These are phyloP conservation scores for Oryza officinalis DNA, from an alignment of 176 grass and related monocot genomes.

Conservation along the genomic window DNA sequence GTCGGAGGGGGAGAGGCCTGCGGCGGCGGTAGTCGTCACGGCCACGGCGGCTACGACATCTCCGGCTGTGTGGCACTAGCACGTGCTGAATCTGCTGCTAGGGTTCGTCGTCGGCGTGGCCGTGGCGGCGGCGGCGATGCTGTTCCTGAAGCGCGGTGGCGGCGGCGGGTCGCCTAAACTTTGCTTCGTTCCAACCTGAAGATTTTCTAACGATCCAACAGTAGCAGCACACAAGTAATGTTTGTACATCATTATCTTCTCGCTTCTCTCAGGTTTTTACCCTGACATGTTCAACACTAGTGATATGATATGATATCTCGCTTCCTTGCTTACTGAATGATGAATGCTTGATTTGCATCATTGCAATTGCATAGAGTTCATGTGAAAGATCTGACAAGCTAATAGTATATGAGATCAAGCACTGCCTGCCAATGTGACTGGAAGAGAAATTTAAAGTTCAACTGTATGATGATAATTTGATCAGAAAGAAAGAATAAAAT, in stretches of 20 bases:
- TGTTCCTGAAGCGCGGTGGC: neutral
- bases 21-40: too few species aligned
- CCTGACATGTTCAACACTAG: neutral
- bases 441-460: neutral
- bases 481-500: constrained; percentile 41
- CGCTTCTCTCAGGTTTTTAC: neutral
- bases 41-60: neutral
- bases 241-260: neutral
- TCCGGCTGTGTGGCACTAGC: neutral
- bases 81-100: constrained; percentile 4
- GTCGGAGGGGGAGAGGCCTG: neutral
- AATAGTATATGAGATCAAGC: neutral
- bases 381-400: neutral
- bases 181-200: constrained; percentile 39
- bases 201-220: neutral
- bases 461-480: neutral
- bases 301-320: neutral
- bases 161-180: neutral
- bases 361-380: neutral
- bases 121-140: neutral
- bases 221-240: neutral
- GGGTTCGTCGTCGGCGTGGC: constrained; percentile 38
- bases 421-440: neutral
- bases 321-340: too few species aligned
- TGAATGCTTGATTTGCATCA: neutral